phyloP scores from a whole-genome alignment of 805 yeast species.

The Saturnispora diversa region DNA sequence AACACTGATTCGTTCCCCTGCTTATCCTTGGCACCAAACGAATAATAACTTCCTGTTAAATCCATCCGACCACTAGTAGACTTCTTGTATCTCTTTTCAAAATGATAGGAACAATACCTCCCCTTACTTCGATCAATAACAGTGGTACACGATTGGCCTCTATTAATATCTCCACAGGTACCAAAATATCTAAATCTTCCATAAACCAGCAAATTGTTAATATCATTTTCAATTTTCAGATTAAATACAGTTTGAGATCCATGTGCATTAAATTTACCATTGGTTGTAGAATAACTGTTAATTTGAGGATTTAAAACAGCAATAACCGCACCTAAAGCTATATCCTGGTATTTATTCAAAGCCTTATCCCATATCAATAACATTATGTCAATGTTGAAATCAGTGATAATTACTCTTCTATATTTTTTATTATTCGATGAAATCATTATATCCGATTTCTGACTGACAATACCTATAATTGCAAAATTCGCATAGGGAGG shows the following conservation, averaged over 20 bases:
- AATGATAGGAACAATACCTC: slow-evolving; percentile 65
- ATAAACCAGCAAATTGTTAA: slow-evolving; percentile 55
- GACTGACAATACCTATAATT: slow-evolving; percentile 59
- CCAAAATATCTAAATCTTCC: slow-evolving; percentile 67
- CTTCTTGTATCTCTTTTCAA: slow-evolving; percentile 46
- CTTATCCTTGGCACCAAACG: slow-evolving; percentile 45
- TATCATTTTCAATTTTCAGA: slow-evolving; percentile 43
- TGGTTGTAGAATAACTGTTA: slow-evolving; percentile 24
- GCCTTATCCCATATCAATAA: slow-evolving; percentile 60
- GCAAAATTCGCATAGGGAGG: slow-evolving; percentile 74
- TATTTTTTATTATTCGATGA: slow-evolving; percentile 43
- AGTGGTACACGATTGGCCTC: slow-evolving; percentile 46
- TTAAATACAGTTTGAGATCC: slow-evolving; percentile 34
- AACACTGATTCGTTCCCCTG: slow-evolving; percentile 37
- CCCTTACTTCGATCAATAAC: slow-evolving; percentile 50
- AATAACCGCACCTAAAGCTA: slow-evolving; percentile 65
- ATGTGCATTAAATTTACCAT: neutral
- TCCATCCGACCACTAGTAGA: slow-evolving; percentile 65
- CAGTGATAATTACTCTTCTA: slow-evolving; percentile 56
- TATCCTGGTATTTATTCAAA: slow-evolving; percentile 62
- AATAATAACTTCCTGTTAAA: slow-evolving; percentile 50
- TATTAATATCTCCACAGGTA: slow-evolving; percentile 46
- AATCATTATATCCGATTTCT: slow-evolving; percentile 45
- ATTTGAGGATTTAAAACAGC: slow-evolving; percentile 70
- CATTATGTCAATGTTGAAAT: slow-evolving; percentile 49